phyloP scores from a whole-genome alignment of 2,329 filamentous ascomycete species.

The Claviceps fusiformis region DNA sequence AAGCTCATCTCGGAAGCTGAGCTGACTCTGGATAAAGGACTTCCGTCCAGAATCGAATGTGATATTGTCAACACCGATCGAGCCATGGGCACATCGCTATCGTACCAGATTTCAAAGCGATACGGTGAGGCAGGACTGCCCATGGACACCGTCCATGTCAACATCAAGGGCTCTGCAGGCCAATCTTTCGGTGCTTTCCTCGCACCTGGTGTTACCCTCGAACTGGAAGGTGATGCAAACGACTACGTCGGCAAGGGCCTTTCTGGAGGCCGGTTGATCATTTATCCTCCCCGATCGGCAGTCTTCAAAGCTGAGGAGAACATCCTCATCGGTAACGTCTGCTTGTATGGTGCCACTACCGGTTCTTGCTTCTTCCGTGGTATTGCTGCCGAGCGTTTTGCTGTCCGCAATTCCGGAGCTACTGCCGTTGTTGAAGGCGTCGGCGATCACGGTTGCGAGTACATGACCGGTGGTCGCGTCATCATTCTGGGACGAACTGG shows the following conservation, averaged over 20 bases:
- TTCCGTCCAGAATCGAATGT: slow-evolving; percentile 86
- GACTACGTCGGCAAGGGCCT: slow-evolving; percentile 96
- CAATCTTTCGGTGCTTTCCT: slow-evolving; percentile 95
- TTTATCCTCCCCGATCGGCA: slow-evolving; percentile 81
- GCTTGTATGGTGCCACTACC: slow-evolving; percentile 82
- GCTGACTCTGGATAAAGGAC: slow-evolving; percentile 82
- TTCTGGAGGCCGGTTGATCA: slow-evolving; percentile 81
- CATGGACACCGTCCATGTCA: slow-evolving; percentile 87
- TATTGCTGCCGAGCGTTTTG: slow-evolving; percentile 90
- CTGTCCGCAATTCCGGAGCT: slow-evolving; percentile 89
- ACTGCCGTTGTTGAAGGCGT: slow-evolving; percentile 93
- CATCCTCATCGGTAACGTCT: slow-evolving; percentile 84
- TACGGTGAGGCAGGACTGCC: slow-evolving; percentile 83
- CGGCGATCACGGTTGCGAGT: slow-evolving; percentile 94
- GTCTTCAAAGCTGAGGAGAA: slow-evolving; percentile 97
- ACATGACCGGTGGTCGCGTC: slow-evolving; percentile 94
- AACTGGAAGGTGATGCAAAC: slow-evolving; percentile 91
- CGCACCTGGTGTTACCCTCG: slow-evolving; percentile 82
- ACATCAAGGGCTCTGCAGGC: slow-evolving; percentile 90
- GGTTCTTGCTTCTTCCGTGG: slow-evolving; percentile 95
- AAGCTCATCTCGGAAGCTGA: slow-evolving; percentile 95
- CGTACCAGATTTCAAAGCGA: slow-evolving; percentile 87
- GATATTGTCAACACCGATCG: slow-evolving; percentile 96
- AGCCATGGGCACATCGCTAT: slow-evolving; percentile 82
- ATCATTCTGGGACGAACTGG: slow-evolving; percentile 79